Evolutionary conservation across 768 basidiomycete genomes (phyloP), one percentile per base, ranked within the genome.

Genomic region (Macrolepiota fuliginosa): DNA sequence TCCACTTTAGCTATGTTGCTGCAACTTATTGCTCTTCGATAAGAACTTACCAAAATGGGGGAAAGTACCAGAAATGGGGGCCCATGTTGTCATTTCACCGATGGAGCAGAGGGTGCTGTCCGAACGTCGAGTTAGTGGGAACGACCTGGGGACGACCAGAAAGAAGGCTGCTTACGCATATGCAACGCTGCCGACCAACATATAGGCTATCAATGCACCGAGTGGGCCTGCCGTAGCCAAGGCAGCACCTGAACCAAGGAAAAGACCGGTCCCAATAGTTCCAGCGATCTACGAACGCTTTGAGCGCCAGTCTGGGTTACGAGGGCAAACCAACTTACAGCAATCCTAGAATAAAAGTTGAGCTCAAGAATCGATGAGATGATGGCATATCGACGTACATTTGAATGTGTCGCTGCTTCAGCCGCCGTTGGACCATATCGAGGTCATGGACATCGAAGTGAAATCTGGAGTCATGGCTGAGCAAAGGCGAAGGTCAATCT

Each of bases 41-140:
- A 57, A 47, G 13, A 22, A 58, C 77, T 4, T 52, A 83, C 84
- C 86, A 70, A 81, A 91, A 72, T 90, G 88, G 19, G 89, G 88
- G 70, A 90, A 91, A 0, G 88, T 87, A 17, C 91, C 91, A 3
- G 90, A 88, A 52, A 91, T 85, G 1, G 90, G 90, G 1, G 89
- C 90, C 73, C 84, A 83, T 3, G 87, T 84, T n/a, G 89, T 88
- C 89, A 92, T 88, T 74, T 92, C 91, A 36, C 85, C 89, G 13
- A 91, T 70, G 2, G 86, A 82, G 66, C 88, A 87, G 13, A 91
- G 73, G 3, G 86, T 83, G 5, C 83, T 85, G 54, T 39, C 29
- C 51, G 6, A 15, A 24, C 13, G 11, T 42, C 27, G 35, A 51
- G 24, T 5, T 6, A 22, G 19, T n/a, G 4, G n/a, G 63, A 36